A percentile compares a stretch with the other conserved stretches of the same genome.
Conservation (phyloP, 1,284 basidiomycete species). For the Ceratobasidium sp. region DNA sequence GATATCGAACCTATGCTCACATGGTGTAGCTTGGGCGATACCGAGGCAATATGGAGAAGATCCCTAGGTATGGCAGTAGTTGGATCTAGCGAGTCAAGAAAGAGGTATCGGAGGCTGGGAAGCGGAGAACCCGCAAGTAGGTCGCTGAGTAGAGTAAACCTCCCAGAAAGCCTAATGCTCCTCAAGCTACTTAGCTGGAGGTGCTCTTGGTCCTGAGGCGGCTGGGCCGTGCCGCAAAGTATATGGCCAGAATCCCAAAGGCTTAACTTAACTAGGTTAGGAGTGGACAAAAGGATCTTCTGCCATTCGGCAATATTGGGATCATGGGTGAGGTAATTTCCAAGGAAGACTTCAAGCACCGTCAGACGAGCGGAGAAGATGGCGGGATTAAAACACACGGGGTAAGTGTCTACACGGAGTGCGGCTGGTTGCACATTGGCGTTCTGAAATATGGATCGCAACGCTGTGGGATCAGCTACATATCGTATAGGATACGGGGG, state of each 20-base stretch:
- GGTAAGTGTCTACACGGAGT: neutral
- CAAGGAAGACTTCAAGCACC: neutral
- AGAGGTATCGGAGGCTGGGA: neutral
- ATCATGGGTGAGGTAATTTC: neutral
- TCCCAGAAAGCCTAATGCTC: neutral
- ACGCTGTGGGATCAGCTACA: neutral
- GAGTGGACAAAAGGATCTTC: neutral
- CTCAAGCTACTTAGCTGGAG: neutral
- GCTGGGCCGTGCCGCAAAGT: no score
- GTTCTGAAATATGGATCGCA: neutral
- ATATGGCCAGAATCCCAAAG: neutral
- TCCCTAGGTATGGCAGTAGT: neutral
- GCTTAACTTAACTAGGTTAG: constrained; percentile 3
- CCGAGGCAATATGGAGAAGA: neutral
- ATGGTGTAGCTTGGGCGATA: neutral
- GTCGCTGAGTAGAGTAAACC: neutral
- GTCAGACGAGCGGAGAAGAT: constrained; percentile 5
- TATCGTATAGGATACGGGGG: neutral
- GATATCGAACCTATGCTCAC: neutral
- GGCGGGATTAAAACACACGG: neutral
- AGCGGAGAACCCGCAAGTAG: neutral
- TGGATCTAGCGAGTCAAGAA: neutral
- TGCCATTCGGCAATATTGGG: neutral
- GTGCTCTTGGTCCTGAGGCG: neutral
- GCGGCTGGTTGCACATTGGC: neutral